Percentiles rank a stretch among this genome's conserved stretches.
phyloP scores from a whole-genome alignment of 176 grass and related monocot species.

The Oryza brachyantha region DNA sequence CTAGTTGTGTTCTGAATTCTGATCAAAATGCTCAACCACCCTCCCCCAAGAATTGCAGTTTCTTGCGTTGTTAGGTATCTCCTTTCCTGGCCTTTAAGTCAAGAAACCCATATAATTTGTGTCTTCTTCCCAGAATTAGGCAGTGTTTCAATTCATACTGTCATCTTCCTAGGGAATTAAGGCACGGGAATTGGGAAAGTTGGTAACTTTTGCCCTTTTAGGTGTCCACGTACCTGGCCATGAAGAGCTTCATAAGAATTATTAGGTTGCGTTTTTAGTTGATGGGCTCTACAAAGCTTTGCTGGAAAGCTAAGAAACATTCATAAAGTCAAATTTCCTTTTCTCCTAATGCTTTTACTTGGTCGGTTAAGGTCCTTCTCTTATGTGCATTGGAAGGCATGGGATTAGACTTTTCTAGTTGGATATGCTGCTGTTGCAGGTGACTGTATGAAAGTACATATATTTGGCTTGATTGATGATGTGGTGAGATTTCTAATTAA shows the following conservation, averaged over 20 bases:
- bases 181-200: conserved; percentile 31
- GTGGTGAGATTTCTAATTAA: background rate
- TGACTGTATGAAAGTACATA: conserved; percentile 17
- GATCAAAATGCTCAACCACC: background rate
- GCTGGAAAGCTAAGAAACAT: conserved; percentile 49
- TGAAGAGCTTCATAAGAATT: conserved; percentile 14
- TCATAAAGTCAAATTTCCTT: conserved; percentile 14
- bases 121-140: background rate
- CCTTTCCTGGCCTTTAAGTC: conserved; percentile 35
- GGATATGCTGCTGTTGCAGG: conserved; percentile 22
- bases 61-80: conserved; percentile 11
- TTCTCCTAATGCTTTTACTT: conserved; percentile 6
- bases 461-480: conserved; percentile 8
- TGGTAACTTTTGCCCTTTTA: conserved; percentile 21
- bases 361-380: background rate
- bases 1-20: no score
- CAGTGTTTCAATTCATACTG: background rate
- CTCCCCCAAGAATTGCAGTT: background rate
- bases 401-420: conserved; percentile 15
- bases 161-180: background rate
- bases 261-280: conserved; percentile 25
- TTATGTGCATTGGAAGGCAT: conserved; percentile 3
- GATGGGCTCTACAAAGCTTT: conserved; percentile 44
- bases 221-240: conserved; percentile 5
- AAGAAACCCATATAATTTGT: background rate